Percentiles rank a stretch among this genome's conserved stretches.
phyloP scores from a whole-genome alignment of 257 asterid species.

The Verbascum thapsus region DNA sequence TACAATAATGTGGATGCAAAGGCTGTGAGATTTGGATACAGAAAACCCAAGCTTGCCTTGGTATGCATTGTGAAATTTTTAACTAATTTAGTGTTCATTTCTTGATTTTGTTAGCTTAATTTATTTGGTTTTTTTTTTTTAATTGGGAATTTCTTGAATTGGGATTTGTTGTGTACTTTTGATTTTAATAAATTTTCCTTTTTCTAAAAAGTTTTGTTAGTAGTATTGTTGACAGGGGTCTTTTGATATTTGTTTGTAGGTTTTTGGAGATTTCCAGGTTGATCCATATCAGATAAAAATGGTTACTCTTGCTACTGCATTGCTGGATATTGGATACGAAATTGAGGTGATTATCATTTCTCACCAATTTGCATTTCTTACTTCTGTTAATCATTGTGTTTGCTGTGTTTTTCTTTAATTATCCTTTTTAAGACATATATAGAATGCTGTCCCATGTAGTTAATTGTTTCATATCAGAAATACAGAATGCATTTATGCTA shows the following conservation, averaged over 20 bases:
- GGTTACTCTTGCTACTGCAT: slow-evolving; percentile 72
- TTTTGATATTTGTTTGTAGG: slow-evolving; percentile 47
- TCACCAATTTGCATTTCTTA: slow-evolving; percentile 6
- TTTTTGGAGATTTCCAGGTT: slow-evolving; percentile 75
- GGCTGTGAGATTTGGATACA: slow-evolving; percentile 59
- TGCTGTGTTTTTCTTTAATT: no score
- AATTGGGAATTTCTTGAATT: not conserved
- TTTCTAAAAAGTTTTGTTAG: no score
- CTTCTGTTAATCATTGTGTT: slow-evolving; percentile 2
- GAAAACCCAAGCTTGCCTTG: slow-evolving; percentile 83
- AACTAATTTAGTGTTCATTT: slow-evolving; percentile 5
- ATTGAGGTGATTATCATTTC: slow-evolving; percentile 62
- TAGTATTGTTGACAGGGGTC: slow-evolving; percentile 25
- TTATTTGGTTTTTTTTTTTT: not conserved
- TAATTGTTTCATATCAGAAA: not conserved
- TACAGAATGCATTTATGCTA: not conserved
- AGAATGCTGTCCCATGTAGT: not conserved
- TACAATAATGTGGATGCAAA: slow-evolving; percentile 37
- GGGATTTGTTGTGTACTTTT: no score
- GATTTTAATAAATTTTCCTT: no score
- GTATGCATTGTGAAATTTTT: slow-evolving; percentile 38
- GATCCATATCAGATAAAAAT: slow-evolving; percentile 85
- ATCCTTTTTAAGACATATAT: no score
- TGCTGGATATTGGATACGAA: slow-evolving; percentile 78
- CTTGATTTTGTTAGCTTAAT: slow-evolving; percentile 6